Conservation (phyloP, 345 rosid genomes). For the Sisymbrium irio region DNA sequence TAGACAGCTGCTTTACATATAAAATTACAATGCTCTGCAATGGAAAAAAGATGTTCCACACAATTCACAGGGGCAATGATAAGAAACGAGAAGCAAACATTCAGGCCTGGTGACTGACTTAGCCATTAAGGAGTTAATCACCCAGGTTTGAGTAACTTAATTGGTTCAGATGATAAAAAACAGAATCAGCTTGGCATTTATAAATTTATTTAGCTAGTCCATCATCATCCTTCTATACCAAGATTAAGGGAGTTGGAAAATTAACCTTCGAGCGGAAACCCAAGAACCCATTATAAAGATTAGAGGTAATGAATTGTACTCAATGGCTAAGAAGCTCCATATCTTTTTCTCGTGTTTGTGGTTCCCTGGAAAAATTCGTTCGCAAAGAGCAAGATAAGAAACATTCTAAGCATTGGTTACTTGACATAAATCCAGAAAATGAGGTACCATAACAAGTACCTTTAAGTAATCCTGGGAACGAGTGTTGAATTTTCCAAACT, state of each 20-base stretch:
- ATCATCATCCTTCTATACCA: neutral
- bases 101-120: neutral
- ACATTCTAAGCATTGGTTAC: neutral
- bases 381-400: constrained; percentile 5
- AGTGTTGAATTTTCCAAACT: constrained; percentile 72
- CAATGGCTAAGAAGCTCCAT: constrained; percentile 59
- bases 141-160: neutral
- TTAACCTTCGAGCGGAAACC: constrained; percentile 47
- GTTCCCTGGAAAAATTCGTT: constrained; percentile 55
- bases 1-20: neutral
- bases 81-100: neutral
- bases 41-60: neutral
- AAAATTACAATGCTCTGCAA: constrained; percentile 10
- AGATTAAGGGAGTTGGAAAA: constrained; percentile 11
- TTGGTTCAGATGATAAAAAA: neutral
- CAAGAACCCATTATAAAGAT: constrained; percentile 75
- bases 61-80: constrained; percentile 29
- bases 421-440: no score
- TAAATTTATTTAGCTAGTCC: neutral
- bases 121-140: neutral
- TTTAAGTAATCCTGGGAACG: constrained; percentile 71
- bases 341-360: constrained; percentile 64
- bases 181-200: neutral
- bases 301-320: constrained; percentile 54
- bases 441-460: constrained; percentile 44